phyloP scores from a whole-genome alignment of 2,329 filamentous ascomycete species.

The Phialophora verrucosa region DNA sequence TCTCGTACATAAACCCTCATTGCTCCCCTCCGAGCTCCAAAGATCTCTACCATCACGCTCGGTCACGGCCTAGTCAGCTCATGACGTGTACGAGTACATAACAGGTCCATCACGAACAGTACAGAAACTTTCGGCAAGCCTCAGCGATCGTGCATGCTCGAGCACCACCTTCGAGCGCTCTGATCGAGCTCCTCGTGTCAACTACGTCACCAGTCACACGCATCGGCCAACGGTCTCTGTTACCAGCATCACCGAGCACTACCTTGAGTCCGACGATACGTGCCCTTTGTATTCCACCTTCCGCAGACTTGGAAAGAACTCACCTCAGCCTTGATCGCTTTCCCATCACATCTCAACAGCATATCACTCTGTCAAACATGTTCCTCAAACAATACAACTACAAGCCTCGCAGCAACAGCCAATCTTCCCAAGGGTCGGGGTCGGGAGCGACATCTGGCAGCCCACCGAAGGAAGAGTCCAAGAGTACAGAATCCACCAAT shows the following conservation, averaged over 20 bases:
- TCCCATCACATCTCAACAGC: no score
- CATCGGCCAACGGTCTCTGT: background rate
- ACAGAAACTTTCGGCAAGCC: constrained; percentile 2
- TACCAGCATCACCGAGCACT: background rate
- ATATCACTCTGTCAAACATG: constrained; percentile 24
- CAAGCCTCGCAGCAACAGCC: constrained; percentile 38
- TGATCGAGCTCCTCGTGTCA: constrained; percentile 4
- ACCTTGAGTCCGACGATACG: background rate
- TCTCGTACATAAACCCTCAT: background rate
- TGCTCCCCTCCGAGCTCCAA: background rate
- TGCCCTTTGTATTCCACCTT: background rate
- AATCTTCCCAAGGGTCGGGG: constrained; percentile 30
- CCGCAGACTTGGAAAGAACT: background rate
- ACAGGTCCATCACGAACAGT: background rate
- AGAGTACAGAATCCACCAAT: constrained; percentile 15
- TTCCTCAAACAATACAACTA: constrained; percentile 40
- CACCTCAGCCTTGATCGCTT: background rate
- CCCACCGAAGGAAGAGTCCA: constrained; percentile 27
- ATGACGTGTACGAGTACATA: background rate
- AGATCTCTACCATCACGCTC: background rate
- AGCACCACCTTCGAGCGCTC: background rate
- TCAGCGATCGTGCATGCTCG: background rate
- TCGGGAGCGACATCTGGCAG: constrained; percentile 20
- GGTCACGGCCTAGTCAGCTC: background rate
- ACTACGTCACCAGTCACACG: constrained; percentile 14